Conservation (phyloP, 352 stramenopile genomes). For the Saprolegnia diclina region DNA sequence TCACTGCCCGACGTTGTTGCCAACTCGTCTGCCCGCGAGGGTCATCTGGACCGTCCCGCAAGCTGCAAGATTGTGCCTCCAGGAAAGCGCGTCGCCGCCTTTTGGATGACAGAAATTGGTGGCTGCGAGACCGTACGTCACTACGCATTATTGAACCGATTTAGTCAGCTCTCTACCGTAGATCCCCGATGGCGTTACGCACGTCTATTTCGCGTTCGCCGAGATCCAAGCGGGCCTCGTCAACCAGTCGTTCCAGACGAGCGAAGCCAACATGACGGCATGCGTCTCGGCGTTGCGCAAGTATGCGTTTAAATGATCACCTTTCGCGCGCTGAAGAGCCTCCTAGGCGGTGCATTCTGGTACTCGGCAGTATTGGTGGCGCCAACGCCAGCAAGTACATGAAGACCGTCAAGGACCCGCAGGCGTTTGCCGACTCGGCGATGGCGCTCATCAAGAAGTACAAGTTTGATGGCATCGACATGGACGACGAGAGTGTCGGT, state of each 20-base stretch:
- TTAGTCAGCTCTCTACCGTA: slow-evolving; percentile 10
- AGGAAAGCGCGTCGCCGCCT: slow-evolving; percentile 53
- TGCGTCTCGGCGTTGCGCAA: slow-evolving; percentile 53
- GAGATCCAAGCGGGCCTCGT: slow-evolving; percentile 48
- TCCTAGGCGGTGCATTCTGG: slow-evolving; percentile 49
- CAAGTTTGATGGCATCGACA: slow-evolving; percentile 60
- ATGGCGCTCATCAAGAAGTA: slow-evolving; percentile 50
- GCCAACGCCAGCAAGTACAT: slow-evolving; percentile 69
- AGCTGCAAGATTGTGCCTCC: slow-evolving; percentile 30
- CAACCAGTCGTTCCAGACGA: slow-evolving; percentile 52
- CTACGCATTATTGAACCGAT: neutral
- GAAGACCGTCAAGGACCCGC: slow-evolving; percentile 37
- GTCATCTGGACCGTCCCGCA: neutral
- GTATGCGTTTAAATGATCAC: slow-evolving; percentile 15
- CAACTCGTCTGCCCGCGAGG: neutral
- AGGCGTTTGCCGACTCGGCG: slow-evolving; percentile 47
- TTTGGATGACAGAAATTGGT: slow-evolving; percentile 70
- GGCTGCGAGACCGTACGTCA: slow-evolving; percentile 50
- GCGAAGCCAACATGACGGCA: slow-evolving; percentile 43
- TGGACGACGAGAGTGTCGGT: slow-evolving; percentile 73
- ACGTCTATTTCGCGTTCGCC: slow-evolving; percentile 72
- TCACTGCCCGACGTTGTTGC: neutral
- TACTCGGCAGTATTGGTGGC: slow-evolving; percentile 57
- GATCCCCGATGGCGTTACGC: slow-evolving; percentile 53
- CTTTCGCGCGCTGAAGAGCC: neutral